Conservation (phyloP, 2,329 filamentous ascomycete genomes). For the Xylaria sp. region DNA sequence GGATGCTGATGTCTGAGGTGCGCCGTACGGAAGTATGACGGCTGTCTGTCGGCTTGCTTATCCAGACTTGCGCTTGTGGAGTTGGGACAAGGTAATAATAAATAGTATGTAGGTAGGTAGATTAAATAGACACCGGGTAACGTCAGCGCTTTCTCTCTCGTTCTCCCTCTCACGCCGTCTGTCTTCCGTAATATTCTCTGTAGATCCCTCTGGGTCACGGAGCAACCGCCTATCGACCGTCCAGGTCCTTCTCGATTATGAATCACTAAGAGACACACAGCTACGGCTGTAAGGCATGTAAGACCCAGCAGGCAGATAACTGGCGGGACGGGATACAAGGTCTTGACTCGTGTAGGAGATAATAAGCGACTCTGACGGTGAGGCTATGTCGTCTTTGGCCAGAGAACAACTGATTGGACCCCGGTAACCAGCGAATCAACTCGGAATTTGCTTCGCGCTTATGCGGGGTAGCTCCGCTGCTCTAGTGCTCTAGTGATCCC, state of each 20-base stretch:
- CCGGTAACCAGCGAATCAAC: slow-evolving; percentile 5
- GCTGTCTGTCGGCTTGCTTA: not conserved
- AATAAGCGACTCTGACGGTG: slow-evolving; percentile 24
- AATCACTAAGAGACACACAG: slow-evolving; percentile 10
- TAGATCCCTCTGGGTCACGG: not conserved
- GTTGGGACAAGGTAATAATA: not conserved
- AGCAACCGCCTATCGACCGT: slow-evolving; percentile 5
- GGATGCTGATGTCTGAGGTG: not conserved
- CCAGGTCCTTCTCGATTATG: not conserved
- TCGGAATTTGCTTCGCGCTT: slow-evolving; percentile 25
- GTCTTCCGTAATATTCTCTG: not conserved
- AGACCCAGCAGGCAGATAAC: not conserved
- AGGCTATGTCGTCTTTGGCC: slow-evolving; percentile 22
- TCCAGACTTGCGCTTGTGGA: slow-evolving; percentile 15
- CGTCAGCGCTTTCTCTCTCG: slow-evolving; percentile 2
- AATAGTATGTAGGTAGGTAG: too few relatives aligned
- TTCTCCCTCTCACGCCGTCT: too few relatives aligned
- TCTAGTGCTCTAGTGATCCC: slow-evolving; percentile 3
- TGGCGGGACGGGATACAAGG: not conserved
- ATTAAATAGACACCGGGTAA: slow-evolving; percentile 4
- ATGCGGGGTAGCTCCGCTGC: slow-evolving; percentile 25
- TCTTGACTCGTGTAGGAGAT: slow-evolving; percentile 16
- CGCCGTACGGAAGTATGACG: not conserved
- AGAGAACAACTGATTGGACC: slow-evolving; percentile 17
- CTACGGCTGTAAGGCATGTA: not conserved